A percentile compares a stretch with the other conserved stretches of the same genome.
phyloP scores from a whole-genome alignment of 768 basidiomycete species.

The Tremella fuciformis region DNA sequence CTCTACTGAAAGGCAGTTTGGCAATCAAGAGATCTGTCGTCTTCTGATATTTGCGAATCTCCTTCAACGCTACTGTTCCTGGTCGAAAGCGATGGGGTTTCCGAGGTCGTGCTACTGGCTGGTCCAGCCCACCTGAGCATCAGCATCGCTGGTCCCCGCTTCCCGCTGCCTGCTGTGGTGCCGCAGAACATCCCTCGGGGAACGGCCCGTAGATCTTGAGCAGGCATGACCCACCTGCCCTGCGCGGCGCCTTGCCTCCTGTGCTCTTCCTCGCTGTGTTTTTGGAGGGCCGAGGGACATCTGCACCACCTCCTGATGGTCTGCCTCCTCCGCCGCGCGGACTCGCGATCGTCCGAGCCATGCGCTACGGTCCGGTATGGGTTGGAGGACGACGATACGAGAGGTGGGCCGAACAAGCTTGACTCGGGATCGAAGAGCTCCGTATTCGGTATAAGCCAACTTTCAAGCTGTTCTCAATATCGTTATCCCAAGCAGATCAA shows the following conservation, averaged over 20 bases:
- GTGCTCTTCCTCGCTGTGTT: constrained; percentile 81
- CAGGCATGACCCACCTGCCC: constrained; percentile 26
- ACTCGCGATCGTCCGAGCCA: constrained; percentile 6
- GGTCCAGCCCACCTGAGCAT: constrained; percentile 3
- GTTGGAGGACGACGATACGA: too few relatives aligned
- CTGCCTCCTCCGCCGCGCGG: constrained; percentile 3
- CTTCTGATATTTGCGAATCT: constrained; percentile 93
- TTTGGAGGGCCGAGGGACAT: constrained; percentile 14
- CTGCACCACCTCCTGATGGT: constrained; percentile 1
- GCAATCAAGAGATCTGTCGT: constrained; percentile 81
- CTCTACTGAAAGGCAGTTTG: constrained; percentile 85
- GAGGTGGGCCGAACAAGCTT: too few relatives aligned
- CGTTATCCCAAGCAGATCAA: too few relatives aligned
- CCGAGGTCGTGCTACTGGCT: constrained; percentile 37
- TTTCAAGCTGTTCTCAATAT: too few relatives aligned
- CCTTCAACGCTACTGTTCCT: constrained; percentile 82
- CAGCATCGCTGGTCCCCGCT: not conserved
- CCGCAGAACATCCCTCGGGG: not conserved
- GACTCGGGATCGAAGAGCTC: too few relatives aligned
- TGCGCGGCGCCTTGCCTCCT: constrained; percentile 61
- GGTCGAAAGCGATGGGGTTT: constrained; percentile 72
- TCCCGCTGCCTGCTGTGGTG: not conserved
- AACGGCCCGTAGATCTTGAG: not conserved
- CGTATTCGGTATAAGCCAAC: too few relatives aligned
- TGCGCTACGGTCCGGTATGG: not conserved